A percentile compares a stretch with the other conserved stretches of the same genome.
phyloP scores from a whole-genome alignment of 1,284 basidiomycete species.

The Thelephora terrestris region DNA sequence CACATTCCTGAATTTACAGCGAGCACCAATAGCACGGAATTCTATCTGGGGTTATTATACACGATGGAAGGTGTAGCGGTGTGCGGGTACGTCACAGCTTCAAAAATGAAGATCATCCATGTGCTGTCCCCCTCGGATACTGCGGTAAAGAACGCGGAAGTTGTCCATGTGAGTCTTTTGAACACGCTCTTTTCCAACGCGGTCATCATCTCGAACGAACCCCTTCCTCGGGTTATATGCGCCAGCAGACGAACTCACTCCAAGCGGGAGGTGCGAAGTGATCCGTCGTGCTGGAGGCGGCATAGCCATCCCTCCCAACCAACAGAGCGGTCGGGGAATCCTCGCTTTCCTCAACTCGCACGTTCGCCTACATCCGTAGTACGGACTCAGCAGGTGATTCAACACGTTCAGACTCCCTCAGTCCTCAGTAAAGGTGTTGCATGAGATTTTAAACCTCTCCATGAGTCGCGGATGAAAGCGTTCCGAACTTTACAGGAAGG shows the following conservation, averaged over 20 bases:
- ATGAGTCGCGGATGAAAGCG: too few species aligned
- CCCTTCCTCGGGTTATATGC: constrained; percentile 61
- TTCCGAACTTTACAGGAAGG: too few species aligned
- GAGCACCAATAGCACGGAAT: constrained; percentile 50
- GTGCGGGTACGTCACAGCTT: constrained; percentile 74
- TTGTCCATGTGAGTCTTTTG: constrained; percentile 40
- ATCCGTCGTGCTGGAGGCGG: constrained; percentile 65
- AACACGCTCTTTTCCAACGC: constrained; percentile 27
- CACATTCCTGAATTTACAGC: constrained; percentile 53
- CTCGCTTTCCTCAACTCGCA: too few species aligned
- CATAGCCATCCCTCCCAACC: too few species aligned
- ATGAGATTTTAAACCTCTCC: too few species aligned
- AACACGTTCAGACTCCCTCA: too few species aligned
- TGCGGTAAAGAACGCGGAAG: constrained; percentile 62
- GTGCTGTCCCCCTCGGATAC: constrained; percentile 67
- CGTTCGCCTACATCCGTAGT: too few species aligned
- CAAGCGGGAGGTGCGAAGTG: constrained; percentile 55
- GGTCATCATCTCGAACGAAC: constrained; percentile 66
- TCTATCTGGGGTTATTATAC: constrained; percentile 70
- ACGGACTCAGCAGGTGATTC: too few species aligned
- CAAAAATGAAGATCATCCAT: constrained; percentile 72
- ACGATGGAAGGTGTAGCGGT: constrained; percentile 76
- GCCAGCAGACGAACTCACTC: constrained; percentile 39
- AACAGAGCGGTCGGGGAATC: too few species aligned
- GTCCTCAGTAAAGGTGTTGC: too few species aligned